A percentile compares a stretch with the other conserved stretches of the same genome.
These are phyloP conservation scores for Sarocladium oryzae DNA, from an alignment of 2,329 filamentous ascomycete species.

Conservation along the genomic window DNA sequence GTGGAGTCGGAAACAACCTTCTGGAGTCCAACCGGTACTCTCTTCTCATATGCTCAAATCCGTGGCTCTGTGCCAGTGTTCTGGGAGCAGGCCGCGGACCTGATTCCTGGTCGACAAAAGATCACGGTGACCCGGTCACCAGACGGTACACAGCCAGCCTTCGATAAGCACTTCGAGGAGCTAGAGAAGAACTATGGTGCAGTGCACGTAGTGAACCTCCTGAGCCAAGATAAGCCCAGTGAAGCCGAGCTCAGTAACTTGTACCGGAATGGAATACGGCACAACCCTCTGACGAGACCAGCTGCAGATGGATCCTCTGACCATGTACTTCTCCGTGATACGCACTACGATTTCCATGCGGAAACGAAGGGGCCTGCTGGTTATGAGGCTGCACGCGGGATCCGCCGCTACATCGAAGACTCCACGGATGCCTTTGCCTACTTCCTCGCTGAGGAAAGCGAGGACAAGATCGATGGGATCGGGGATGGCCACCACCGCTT, in stretches of 20 bases:
- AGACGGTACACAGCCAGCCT: slow-evolving; percentile 88
- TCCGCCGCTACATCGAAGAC: slow-evolving; percentile 68
- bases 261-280: slow-evolving; percentile 70
- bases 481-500: slow-evolving; percentile 31
- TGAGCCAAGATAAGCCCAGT: slow-evolving; percentile 82
- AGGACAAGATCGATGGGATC: slow-evolving; percentile 33
- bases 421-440: slow-evolving; percentile 90
- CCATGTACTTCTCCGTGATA: slow-evolving; percentile 69
- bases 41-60: slow-evolving; percentile 91
- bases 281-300: slow-evolving; percentile 63
- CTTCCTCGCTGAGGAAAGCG: slow-evolving; percentile 70
- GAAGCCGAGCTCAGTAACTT: slow-evolving; percentile 77
- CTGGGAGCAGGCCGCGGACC: slow-evolving; percentile 88
- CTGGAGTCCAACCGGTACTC: slow-evolving; percentile 69
- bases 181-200: slow-evolving; percentile 82
- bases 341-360: slow-evolving; percentile 94
- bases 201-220: slow-evolving; percentile 85
- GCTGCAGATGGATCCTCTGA: slow-evolving; percentile 51
- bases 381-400: slow-evolving; percentile 85
- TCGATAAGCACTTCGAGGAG: slow-evolving; percentile 90
- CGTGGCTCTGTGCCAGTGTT: slow-evolving; percentile 92
- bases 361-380: slow-evolving; percentile 81
- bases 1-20: slow-evolving; percentile 96
- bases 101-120: slow-evolving; percentile 89
- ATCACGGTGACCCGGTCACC: slow-evolving; percentile 82